A percentile compares a stretch with the other conserved stretches of the same genome.
Conservation (phyloP, 2,329 filamentous ascomycete genomes). For the Capronia epimyces region DNA sequence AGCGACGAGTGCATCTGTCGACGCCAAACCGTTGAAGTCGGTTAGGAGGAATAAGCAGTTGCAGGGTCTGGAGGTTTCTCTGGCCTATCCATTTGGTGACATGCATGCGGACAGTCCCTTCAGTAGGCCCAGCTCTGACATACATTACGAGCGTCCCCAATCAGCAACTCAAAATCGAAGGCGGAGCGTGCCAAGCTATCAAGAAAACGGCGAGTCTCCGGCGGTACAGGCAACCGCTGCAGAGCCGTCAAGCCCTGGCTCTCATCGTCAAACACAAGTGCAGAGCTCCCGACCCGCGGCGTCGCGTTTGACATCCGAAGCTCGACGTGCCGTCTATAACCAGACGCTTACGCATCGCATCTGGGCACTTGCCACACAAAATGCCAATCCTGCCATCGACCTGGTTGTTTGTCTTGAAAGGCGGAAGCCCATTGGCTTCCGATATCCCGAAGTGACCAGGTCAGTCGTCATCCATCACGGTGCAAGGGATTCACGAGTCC, state of each 20-base stretch:
- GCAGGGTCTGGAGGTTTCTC: constrained; percentile 13
- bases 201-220: constrained; percentile 15
- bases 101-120: constrained; percentile 12
- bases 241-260: constrained; percentile 7
- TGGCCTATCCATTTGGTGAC: constrained; percentile 15
- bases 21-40: constrained; percentile 25
- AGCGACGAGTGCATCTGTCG: constrained; percentile 59
- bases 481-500: constrained; percentile 81
- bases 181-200: constrained; percentile 16
- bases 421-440: constrained; percentile 85
- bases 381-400: constrained; percentile 90
- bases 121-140: constrained; percentile 1
- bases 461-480: constrained; percentile 93
- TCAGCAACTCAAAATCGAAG: constrained; percentile 9
- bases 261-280: constrained; percentile 13
- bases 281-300: neutral
- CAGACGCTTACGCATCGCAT: constrained; percentile 83
- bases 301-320: constrained; percentile 19
- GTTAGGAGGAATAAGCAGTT: constrained; percentile 19
- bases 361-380: constrained; percentile 85
- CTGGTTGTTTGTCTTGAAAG: constrained; percentile 88
- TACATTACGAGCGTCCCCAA: constrained; percentile 8
- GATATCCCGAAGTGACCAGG: constrained; percentile 91
- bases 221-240: neutral
- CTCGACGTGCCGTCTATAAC: constrained; percentile 55